Evolutionary conservation across 1,139 yeast genomes (phyloP).

Genomic region (Diutina scorzettiae): DNA sequence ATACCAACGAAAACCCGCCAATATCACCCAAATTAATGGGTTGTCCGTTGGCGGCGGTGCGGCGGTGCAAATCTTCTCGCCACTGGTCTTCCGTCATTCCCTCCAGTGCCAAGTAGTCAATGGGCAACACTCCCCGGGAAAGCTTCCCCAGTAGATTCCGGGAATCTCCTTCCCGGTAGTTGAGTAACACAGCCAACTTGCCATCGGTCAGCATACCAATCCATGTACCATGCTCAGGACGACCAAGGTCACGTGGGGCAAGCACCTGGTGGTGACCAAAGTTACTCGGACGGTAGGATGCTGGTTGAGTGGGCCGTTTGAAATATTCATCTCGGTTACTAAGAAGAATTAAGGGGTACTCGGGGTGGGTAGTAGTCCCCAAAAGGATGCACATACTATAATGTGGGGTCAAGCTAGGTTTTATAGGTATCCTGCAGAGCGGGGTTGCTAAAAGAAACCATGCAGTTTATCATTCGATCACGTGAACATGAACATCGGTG

Average conservation of each 20-base stretch:
- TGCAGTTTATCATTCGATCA: no score
- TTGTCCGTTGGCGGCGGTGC: not conserved
- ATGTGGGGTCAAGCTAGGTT: no score
- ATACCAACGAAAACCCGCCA: constrained; percentile 79
- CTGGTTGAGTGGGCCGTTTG: constrained; percentile 23
- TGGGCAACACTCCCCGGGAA: constrained; percentile 67
- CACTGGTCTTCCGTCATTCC: constrained; percentile 26
- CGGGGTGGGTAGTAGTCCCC: constrained; percentile 48
- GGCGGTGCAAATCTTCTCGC: constrained; percentile 25
- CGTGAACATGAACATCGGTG: no score
- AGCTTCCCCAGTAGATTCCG: constrained; percentile 19
- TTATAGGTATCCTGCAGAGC: no score
- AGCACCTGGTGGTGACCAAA: constrained; percentile 25
- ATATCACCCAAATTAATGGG: constrained; percentile 26
- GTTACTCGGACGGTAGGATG: constrained; percentile 23
- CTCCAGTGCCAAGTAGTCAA: constrained; percentile 31
- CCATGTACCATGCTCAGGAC: constrained; percentile 86
- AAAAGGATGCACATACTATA: constrained; percentile 68
- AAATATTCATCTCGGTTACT: constrained; percentile 85
- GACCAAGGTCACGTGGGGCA: constrained; percentile 66
- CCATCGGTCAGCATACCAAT: constrained; percentile 60
- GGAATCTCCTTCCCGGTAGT: constrained; percentile 41
- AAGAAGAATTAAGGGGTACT: constrained; percentile 56
- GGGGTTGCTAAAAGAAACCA: no score
- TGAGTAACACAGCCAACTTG: constrained; percentile 62